These are phyloP conservation scores for Diaporthe humulicola DNA, from an alignment of 2,329 filamentous ascomycete genomes.

Conservation along the genomic window DNA sequence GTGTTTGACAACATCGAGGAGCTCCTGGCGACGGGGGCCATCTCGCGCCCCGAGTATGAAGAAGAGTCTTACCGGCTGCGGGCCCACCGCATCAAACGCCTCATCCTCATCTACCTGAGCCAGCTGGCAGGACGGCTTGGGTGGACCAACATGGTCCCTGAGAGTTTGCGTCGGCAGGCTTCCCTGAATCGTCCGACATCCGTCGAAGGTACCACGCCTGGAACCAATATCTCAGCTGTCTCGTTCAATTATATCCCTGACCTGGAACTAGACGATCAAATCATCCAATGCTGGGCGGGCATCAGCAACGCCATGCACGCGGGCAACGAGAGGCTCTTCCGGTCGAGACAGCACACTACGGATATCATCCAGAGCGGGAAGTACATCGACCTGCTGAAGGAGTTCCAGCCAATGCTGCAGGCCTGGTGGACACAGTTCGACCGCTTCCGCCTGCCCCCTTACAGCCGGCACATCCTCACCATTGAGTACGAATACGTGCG, in stretches of 20 bases:
- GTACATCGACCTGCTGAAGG: slow-evolving; percentile 84
- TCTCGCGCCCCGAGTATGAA: slow-evolving; percentile 75
- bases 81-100: slow-evolving; percentile 83
- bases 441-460: slow-evolving; percentile 76
- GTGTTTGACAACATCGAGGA: slow-evolving; percentile 94
- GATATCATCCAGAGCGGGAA: slow-evolving; percentile 88
- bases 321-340: slow-evolving; percentile 90
- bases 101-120: slow-evolving; percentile 91
- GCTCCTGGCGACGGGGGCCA: slow-evolving; percentile 69
- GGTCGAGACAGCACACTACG: slow-evolving; percentile 87
- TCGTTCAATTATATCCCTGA: slow-evolving; percentile 77
- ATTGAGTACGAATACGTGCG: slow-evolving; percentile 98
- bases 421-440: slow-evolving; percentile 89
- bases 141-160: slow-evolving; percentile 93
- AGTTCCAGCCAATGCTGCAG: slow-evolving; percentile 82
- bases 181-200: slow-evolving; percentile 63
- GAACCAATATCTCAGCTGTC: slow-evolving; percentile 68
- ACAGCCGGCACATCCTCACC: slow-evolving; percentile 81
- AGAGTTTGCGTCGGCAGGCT: slow-evolving; percentile 69
- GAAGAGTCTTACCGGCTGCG: slow-evolving; percentile 83
- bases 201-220: slow-evolving; percentile 70
- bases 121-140: slow-evolving; percentile 94
- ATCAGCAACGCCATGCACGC: slow-evolving; percentile 94
- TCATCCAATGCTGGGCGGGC: slow-evolving; percentile 91
- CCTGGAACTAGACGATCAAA: slow-evolving; percentile 76